These are phyloP conservation scores for Colletotrichum godetiae DNA, from an alignment of 2,329 filamentous ascomycete genomes.

Conservation along the genomic window DNA sequence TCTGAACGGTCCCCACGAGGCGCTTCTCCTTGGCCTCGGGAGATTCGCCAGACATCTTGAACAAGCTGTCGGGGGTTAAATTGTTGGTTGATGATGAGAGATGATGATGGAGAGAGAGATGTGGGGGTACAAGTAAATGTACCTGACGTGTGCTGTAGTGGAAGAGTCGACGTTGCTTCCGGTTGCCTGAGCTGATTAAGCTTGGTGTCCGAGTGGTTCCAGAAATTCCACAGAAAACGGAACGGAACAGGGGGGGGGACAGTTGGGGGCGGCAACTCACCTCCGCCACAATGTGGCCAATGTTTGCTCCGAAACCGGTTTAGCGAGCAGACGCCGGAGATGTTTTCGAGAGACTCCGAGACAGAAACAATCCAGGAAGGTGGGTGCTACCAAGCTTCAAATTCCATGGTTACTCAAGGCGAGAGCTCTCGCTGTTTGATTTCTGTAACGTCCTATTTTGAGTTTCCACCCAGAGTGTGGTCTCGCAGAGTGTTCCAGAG, in stretches of 20 bases:
- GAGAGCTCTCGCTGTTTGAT: background rate
- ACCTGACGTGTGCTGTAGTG: slow-evolving; percentile 12
- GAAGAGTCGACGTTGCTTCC: slow-evolving; percentile 30
- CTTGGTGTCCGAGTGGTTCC: slow-evolving; percentile 17
- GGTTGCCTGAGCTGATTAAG: slow-evolving; percentile 34
- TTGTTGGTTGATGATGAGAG: background rate
- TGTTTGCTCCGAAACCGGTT: slow-evolving; percentile 25
- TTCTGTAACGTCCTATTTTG: background rate
- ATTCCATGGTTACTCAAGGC: background rate
- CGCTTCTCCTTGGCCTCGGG: slow-evolving; percentile 56
- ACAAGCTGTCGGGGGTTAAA: slow-evolving; percentile 1
- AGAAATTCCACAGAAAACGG: slow-evolving; percentile 21
- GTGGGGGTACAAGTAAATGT: slow-evolving; percentile 24
- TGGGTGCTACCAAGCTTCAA: background rate
- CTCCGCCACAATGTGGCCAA: slow-evolving; percentile 11
- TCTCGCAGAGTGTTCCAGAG: background rate
- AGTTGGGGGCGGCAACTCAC: background rate
- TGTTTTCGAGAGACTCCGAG: background rate
- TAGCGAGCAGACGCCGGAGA: slow-evolving; percentile 9
- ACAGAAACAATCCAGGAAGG: background rate
- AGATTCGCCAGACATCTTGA: slow-evolving; percentile 34
- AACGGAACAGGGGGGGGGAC: background rate
- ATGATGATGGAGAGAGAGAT: slow-evolving; percentile 7
- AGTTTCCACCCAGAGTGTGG: background rate
- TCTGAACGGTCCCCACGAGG: slow-evolving; percentile 86